phyloP scores from a whole-genome alignment of 345 rosid species.

The Nephelium lappaceum region DNA sequence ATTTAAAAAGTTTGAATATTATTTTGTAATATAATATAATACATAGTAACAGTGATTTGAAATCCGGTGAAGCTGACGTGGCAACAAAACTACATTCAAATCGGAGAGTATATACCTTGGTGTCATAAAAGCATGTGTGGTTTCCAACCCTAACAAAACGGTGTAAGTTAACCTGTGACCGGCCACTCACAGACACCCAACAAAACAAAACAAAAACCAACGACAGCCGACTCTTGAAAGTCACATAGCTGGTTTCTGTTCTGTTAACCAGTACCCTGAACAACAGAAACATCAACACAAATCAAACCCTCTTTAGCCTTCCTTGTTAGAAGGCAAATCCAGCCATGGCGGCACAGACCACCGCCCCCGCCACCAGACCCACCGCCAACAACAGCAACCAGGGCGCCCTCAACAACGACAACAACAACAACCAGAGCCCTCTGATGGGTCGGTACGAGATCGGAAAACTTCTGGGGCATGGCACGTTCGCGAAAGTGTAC shows the following conservation, averaged over 20 bases:
- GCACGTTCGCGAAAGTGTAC: slow-evolving; percentile 88
- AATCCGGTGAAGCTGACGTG: background rate
- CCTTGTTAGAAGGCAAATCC: background rate
- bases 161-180: background rate
- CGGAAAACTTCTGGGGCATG: slow-evolving; percentile 81
- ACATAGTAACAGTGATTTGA: no score
- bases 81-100: background rate
- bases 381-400: slow-evolving; percentile 36
- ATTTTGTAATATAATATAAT: no score
- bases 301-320: background rate
- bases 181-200: background rate
- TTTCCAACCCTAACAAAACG: no score
- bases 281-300: background rate
- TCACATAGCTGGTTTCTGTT: no score
- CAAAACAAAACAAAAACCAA: background rate
- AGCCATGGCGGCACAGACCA: slow-evolving; percentile 20
- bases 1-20: no score
- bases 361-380: slow-evolving; percentile 13
- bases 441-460: slow-evolving; percentile 75
- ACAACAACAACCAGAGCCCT: slow-evolving; percentile 39
- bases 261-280: background rate
- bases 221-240: background rate
- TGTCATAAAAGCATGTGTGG: background rate
- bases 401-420: slow-evolving; percentile 41
- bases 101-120: background rate